Percentiles rank a stretch among this genome's conserved stretches.
phyloP scores from a whole-genome alignment of 495 filamentous ascomycete species.

The Hypoxylon rickii region DNA sequence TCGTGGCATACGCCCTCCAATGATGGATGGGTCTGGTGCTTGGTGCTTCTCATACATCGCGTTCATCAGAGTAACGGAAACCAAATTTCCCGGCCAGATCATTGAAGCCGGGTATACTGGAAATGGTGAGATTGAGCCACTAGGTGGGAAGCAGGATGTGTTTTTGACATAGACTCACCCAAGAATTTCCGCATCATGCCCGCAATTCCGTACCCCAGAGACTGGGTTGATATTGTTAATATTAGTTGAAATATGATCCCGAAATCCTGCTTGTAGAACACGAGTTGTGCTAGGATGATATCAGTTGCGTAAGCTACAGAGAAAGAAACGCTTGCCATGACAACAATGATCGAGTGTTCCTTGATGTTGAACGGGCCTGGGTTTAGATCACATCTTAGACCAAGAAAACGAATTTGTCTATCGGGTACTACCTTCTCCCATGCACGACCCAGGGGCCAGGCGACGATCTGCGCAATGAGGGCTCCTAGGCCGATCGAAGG shows the following conservation, averaged over 20 bases:
- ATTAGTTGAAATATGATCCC: conserved; percentile 71
- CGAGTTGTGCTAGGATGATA: conserved; percentile 64
- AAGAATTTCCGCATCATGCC: conserved; percentile 62
- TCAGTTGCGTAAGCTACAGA: conserved; percentile 73
- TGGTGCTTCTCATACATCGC: conserved; percentile 68
- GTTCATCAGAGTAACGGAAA: conserved; percentile 67
- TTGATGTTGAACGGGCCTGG: conserved; percentile 81
- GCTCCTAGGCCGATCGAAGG: conserved; percentile 68
- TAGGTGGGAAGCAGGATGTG: neutral
- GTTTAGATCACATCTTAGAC: conserved; percentile 62
- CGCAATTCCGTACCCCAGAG: conserved; percentile 74
- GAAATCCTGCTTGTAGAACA: conserved; percentile 72
- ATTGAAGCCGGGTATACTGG: conserved; percentile 67
- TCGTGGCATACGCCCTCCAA: conserved; percentile 62
- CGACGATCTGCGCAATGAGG: conserved; percentile 70
- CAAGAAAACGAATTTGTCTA: conserved; percentile 58
- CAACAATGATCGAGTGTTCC: conserved; percentile 71
- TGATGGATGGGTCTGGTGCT: conserved; percentile 48
- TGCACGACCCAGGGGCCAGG: conserved; percentile 69
- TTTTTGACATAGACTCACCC: conserved; percentile 33
- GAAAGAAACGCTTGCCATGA: conserved; percentile 67
- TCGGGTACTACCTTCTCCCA: conserved; percentile 55
- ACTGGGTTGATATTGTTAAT: conserved; percentile 70
- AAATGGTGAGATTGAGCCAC: no score
- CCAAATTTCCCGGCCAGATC: conserved; percentile 75